Percentiles rank a stretch among this genome's conserved stretches.
These are phyloP conservation scores for Pleurotus tuoliensis DNA, from an alignment of 768 basidiomycete species.

Conservation along the genomic window DNA sequence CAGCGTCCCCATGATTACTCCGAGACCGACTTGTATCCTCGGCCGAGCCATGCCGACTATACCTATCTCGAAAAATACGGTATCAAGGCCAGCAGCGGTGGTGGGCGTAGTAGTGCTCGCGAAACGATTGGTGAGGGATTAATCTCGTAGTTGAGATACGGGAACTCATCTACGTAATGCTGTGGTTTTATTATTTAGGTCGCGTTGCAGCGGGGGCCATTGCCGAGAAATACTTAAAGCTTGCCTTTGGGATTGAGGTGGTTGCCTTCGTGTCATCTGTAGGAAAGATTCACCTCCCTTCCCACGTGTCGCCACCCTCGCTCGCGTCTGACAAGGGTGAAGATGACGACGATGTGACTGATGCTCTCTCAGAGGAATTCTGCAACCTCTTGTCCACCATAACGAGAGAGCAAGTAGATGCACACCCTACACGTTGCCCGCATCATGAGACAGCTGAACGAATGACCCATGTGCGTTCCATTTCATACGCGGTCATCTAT, in stretches of 20 bases:
- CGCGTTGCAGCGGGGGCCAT: conserved; percentile 98
- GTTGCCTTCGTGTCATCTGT: conserved; percentile 97
- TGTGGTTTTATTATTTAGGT: conserved; percentile 36
- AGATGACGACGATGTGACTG: conserved; percentile 63
- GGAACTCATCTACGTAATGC: no score
- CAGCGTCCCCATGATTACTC: conserved; percentile 98
- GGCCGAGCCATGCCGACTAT: conserved; percentile 96
- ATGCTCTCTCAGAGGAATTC: conserved; percentile 82
- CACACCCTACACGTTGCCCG: conserved; percentile 84
- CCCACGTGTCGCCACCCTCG: conserved; percentile 37
- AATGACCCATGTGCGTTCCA: conserved; percentile 75
- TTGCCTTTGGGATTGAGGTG: conserved; percentile 87
- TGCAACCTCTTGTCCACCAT: conserved; percentile 71
- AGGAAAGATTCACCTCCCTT: conserved; percentile 84
- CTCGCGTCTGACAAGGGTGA: conserved; percentile 32
- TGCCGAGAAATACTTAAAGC: conserved; percentile 90
- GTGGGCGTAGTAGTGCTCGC: conserved; percentile 90
- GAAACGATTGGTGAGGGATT: conserved; percentile 82
- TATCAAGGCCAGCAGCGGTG: conserved; percentile 94
- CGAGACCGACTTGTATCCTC: conserved; percentile 96
- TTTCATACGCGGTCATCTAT: background rate
- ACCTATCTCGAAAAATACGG: conserved; percentile 98
- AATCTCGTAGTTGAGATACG: background rate
- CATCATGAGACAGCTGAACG: conserved; percentile 82
- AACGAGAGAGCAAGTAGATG: conserved; percentile 86